Evolutionary conservation across 129 eudicot species (phyloP), one percentile per base, ranked within the genome.

Genomic region (Scalesia atractyloides): DNA sequence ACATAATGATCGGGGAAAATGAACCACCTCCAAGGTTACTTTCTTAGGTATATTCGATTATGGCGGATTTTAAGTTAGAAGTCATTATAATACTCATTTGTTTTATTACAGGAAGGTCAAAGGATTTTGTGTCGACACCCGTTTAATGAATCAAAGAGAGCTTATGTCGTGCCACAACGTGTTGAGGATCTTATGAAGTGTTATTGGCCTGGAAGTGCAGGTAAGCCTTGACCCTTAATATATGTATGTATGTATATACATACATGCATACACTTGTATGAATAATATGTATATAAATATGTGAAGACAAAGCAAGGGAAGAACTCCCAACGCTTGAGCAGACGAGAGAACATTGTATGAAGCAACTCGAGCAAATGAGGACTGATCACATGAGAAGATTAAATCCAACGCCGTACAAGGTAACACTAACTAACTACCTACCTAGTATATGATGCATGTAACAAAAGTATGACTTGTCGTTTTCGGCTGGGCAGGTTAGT

Each of bases 321-420:
- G 90, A 82, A 56, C 73, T 95, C 69, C 97, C 87, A 16, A 84
- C 95, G 4, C 86, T 95, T 9, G 82, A 84, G 74, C 84, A 83
- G 76, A 88, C 86, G 15, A 88, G 97, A 70, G 83, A 84, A 16
- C 85, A 89, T 26, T 95, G 99, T 69, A 90, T 95, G 75, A 79
- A 85, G 67, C 99, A 95, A 74, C 79, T 95, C 82, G 88, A 86
- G 61, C 91, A 81, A 74, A 91, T 95, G 97, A 78, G 97, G 16
- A 89, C 97, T 1, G 99, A 95, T 78, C 99, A 95, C 85, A 95
- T 95, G 99, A 86, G 99, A 79, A 84, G 96, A 79, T 79, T 95
- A 82, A 95, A 95, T 79, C 99, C 99, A 68, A 95, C 99, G 30
- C 99, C 99, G 63, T 95, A 95, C 84, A 95, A 95, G 97, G 99